Base-by-base conservation (phyloP, 208 protist genomes). In the Trypanosoma caninum region DNA sequence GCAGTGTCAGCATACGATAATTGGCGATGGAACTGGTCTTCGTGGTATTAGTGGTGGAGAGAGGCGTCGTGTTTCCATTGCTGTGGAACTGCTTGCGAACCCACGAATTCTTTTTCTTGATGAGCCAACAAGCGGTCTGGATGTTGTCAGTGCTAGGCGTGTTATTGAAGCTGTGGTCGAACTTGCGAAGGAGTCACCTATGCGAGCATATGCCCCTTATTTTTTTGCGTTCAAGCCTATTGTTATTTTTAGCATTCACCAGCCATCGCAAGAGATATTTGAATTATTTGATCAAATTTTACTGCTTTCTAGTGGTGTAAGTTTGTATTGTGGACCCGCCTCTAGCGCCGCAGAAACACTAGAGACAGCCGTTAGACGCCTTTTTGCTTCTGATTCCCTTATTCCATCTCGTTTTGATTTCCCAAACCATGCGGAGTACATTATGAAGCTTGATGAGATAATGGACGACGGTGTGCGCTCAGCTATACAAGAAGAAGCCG, bases 181-280 rank as follows among this genome's bases (percentile, higher is more conserved):
- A 37, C 78, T 97, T 31, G 86, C 84, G 18, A 88, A 87, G 69
- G 76, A 91, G 69, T 90, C 85, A 7, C 71, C 82, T 6, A 90
- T 93, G 86, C 74, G 70, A n/a, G 31, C 50, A 10, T 92, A 92
- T 69, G 81, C 89, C 2, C 84, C 76, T 11, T 72, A 87, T 74
- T 96, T 86, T 75, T 94, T 94, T 61, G 77, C 88, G 14, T 97
- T 94, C 58, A 61, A 69, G 25, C 87, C 91, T 11, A 87, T 93
- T 58, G 86, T 97, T 61, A 89, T 95, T 56, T 95, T 95, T 71
- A 91, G 80, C 60, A 97, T 97, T 61, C 91, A 97, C 65, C 91
- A 97, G 67, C 91, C 91, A 20, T 95, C 89, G 28, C 72, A 82
- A 37, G 79, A 93, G 54, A 95, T 97, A 59, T 97, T 82, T 69